Percentiles rank a stretch among this genome's conserved stretches.
Conservation (phyloP, 768 basidiomycete genomes). For the Tricholoma hemisulphureum region DNA sequence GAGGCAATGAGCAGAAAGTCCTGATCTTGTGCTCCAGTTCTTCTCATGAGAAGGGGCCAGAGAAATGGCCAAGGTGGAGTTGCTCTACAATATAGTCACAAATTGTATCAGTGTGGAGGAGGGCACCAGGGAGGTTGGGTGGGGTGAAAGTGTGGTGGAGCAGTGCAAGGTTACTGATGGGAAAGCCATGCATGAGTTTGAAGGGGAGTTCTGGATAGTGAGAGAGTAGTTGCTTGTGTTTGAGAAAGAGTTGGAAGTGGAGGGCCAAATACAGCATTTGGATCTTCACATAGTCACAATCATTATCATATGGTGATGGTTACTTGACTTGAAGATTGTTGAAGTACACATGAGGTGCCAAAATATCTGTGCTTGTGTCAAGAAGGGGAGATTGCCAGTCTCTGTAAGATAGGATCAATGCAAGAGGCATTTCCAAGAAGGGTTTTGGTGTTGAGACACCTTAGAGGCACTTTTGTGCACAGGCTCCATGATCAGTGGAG, state of each 20-base stretch:
- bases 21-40: constrained; percentile 4
- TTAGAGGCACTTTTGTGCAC: not conserved
- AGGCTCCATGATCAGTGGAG: constrained; percentile 23
- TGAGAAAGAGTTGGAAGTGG: constrained; percentile 3
- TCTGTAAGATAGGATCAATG: no score
- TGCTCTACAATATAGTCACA: not conserved
- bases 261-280: not conserved
- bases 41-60: constrained; percentile 1
- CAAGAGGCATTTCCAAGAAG: constrained; percentile 8
- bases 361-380: no score
- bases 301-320: constrained; percentile 6
- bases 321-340: not conserved
- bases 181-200: constrained; percentile 2
- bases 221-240: not conserved
- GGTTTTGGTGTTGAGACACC: not conserved
- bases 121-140: not conserved
- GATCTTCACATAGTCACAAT: constrained; percentile 4
- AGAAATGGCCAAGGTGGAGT: constrained; percentile 7
- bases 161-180: constrained; percentile 3
- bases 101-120: not conserved
- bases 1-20: not conserved
- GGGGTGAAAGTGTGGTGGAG: no score
- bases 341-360: constrained; percentile 3
- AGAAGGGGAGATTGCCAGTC: no score
- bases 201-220: constrained; percentile 1